Conservation (phyloP, 305 asterid genomes). For the Rubia occidens region DNA sequence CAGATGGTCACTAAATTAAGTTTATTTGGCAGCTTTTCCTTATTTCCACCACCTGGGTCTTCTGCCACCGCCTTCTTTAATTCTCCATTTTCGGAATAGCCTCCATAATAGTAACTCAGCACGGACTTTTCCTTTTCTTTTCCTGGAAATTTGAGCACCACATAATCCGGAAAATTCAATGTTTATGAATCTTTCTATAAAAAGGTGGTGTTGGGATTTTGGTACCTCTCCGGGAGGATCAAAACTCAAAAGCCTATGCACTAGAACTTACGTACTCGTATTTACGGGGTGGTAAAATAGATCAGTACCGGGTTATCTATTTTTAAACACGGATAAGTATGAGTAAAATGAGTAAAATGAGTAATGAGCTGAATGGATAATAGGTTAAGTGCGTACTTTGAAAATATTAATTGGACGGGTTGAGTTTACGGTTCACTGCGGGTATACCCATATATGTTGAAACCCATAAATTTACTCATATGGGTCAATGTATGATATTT, state of each 20-base stretch:
- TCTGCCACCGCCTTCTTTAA: neutral
- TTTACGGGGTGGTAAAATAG: too few species aligned
- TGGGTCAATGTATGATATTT: too few species aligned
- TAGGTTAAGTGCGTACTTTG: too few species aligned
- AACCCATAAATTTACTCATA: too few species aligned
- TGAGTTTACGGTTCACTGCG: too few species aligned
- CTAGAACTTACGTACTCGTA: too few species aligned
- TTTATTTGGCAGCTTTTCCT: neutral
- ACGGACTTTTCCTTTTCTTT: neutral
- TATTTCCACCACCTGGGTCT: neutral
- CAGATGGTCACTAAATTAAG: neutral
- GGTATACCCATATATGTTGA: too few species aligned
- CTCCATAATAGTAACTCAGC: neutral
- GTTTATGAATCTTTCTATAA: neutral
- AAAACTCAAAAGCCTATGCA: neutral
- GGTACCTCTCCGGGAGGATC: neutral
- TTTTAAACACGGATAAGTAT: too few species aligned
- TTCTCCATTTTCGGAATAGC: neutral
- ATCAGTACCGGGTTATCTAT: too few species aligned
- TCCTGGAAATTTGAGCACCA: neutral
- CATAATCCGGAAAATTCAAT: neutral
- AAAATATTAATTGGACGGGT: too few species aligned
- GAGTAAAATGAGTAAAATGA: too few species aligned
- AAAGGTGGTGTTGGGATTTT: neutral
- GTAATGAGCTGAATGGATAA: too few species aligned